These are phyloP conservation scores for Saxophila tyrrhenica DNA, from an alignment of 495 filamentous ascomycete genomes.

Conservation along the genomic window DNA sequence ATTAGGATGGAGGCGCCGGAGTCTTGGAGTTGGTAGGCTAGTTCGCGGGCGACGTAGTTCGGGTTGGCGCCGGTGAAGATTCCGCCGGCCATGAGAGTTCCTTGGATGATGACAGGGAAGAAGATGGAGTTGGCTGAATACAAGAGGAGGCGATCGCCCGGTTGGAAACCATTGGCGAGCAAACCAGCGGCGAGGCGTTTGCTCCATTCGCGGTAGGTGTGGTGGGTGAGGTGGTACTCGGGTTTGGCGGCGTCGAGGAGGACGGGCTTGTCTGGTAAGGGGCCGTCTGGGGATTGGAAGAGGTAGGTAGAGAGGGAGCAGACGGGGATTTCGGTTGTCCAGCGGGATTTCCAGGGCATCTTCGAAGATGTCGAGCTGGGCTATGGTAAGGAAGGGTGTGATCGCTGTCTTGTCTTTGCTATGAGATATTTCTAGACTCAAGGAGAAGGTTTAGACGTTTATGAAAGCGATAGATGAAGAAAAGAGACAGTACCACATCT, in stretches of 20 bases:
- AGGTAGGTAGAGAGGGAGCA: slow-evolving; percentile 40
- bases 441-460: too few species aligned
- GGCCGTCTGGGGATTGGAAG: slow-evolving; percentile 38
- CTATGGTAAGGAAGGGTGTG: too few species aligned
- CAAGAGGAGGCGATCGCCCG: slow-evolving; percentile 58
- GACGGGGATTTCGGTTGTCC: slow-evolving; percentile 37
- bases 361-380: too few species aligned
- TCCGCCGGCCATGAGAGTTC: slow-evolving; percentile 64
- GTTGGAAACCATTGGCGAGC: slow-evolving; percentile 51
- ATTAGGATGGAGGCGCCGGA: slow-evolving; percentile 52
- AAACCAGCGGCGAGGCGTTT: slow-evolving; percentile 65
- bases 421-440: too few species aligned
- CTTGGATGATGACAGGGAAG: slow-evolving; percentile 62
- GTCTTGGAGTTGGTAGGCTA: slow-evolving; percentile 65
- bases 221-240: slow-evolving; percentile 43
- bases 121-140: slow-evolving; percentile 42
- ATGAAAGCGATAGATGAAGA: too few species aligned
- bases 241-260: slow-evolving; percentile 47
- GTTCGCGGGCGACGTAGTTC: slow-evolving; percentile 54
- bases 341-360: slow-evolving; percentile 47
- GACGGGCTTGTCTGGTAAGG: slow-evolving; percentile 22
- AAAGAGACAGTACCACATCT: too few species aligned
- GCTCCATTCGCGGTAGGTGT: slow-evolving; percentile 55
- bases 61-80: slow-evolving; percentile 75
- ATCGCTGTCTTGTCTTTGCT: too few species aligned